Conservation (phyloP, 2,329 filamentous ascomycete species). For the Tolypocladium endophyticum region DNA sequence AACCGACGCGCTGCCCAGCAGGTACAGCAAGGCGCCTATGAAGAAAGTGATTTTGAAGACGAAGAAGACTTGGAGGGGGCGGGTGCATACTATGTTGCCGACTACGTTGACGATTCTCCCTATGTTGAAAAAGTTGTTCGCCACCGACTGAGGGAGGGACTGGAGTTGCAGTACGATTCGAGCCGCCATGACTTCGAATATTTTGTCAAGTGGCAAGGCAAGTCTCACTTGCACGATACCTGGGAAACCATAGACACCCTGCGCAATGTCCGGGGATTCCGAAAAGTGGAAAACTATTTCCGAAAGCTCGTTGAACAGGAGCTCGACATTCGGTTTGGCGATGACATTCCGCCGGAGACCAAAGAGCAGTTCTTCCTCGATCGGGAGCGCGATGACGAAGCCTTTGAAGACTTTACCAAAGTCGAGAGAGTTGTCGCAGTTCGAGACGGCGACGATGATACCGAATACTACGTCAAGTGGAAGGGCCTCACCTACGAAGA, state of each 20-base stretch:
- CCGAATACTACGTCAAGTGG: constrained; percentile 95
- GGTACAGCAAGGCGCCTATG: constrained; percentile 50
- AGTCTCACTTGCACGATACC: constrained; percentile 89
- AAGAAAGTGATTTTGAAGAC: constrained; percentile 56
- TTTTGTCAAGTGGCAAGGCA: constrained; percentile 92
- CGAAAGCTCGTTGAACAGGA: constrained; percentile 73
- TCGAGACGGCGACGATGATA: constrained; percentile 66
- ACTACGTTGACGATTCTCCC: constrained; percentile 66
- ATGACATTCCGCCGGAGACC: constrained; percentile 71
- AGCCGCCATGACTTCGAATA: constrained; percentile 74
- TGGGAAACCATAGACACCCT: constrained; percentile 79
- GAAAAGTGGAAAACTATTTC: constrained; percentile 92
- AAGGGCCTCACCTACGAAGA: constrained; percentile 87
- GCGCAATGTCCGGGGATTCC: constrained; percentile 68
- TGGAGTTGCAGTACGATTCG: constrained; percentile 46
- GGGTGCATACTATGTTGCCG: constrained; percentile 58
- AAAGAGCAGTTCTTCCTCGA: constrained; percentile 94
- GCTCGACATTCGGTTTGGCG: constrained; percentile 63
- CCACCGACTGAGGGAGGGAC: constrained; percentile 65
- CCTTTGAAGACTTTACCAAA: constrained; percentile 79
- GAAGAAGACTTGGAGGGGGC: constrained; percentile 45
- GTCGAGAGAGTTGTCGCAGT: constrained; percentile 87
- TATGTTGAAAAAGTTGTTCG: constrained; percentile 88
- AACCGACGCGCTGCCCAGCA: constrained; percentile 76
- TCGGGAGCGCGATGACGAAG: constrained; percentile 80